Base-by-base conservation (phyloP, 2,329 filamentous ascomycete genomes). In the Zymoseptoria brevis region DNA sequence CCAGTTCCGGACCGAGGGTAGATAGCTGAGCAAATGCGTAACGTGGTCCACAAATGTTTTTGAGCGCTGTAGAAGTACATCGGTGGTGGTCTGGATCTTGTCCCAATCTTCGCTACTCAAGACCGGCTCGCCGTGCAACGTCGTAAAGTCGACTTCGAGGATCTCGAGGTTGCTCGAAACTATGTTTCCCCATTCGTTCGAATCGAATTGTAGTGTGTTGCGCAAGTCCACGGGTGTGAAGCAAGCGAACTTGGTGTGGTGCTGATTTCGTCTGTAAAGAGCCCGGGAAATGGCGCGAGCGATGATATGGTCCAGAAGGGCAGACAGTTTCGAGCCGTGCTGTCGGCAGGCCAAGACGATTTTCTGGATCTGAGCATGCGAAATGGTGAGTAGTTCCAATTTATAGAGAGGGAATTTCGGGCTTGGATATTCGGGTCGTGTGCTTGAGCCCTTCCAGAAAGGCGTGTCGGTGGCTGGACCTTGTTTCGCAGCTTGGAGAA, bases 141-240 rank as follows among this genome's bases (percentile, higher is more conserved):
- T n/a, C 19, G 49, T 9, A 4, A 19, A n/a, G 2, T 24, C 22
- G 6, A 60, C 56, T 4, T 22, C 51, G 19, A 66, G 24, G 2
- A 58, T 64, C 8, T 67, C 65, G 8, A 57, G 50, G 6, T 60
- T 59, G 3, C 30, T 62, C 2, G 66, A 68, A 2, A 60, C 69
- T 74, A 54, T 74, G 56, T 68, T 67, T 8, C 73, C 76, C 68
- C 77, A 77, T 50, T 71, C 66, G 9, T 73, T 63, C 5, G 64
- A 51, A 0, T 71, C 63, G 2, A 71, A 71, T 1, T 72, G 61
- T 8, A 75, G 66, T 4, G 62, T 63, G 13, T 71, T 65, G 11
- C 78, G 73, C 64, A 80, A 71, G 61, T 78, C 75, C 50, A 79
- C 66, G 1, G 77, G 69, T 1, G 74, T 76, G 19, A 71, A 64